A percentile compares a stretch with the other conserved stretches of the same genome.
Evolutionary conservation across 2,329 filamentous ascomycete species (phyloP).

Genomic region (Pseudodiploospora longispora): DNA sequence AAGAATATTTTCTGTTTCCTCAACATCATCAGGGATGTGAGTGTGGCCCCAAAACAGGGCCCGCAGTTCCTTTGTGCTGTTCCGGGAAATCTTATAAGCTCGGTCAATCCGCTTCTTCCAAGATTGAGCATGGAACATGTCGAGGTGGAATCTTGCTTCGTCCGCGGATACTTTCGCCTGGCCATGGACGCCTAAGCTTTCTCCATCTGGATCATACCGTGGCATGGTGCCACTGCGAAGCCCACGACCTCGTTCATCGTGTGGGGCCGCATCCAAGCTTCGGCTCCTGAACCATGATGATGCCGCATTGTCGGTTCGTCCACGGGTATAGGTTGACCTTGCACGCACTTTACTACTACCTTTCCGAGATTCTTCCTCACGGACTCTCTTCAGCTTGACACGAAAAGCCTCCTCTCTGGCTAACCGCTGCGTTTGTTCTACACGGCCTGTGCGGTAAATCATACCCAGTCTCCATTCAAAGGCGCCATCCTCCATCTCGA

Average conservation of each 20-base stretch:
- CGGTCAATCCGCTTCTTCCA: conserved; percentile 90
- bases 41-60: conserved; percentile 75
- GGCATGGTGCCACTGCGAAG: conserved; percentile 37
- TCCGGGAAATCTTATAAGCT: conserved; percentile 59
- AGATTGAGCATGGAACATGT: conserved; percentile 75
- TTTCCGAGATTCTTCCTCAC: conserved; percentile 57
- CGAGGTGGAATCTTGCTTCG: conserved; percentile 67
- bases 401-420: conserved; percentile 86
- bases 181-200: conserved; percentile 56
- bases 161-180: conserved; percentile 64
- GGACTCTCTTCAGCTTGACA: conserved; percentile 77
- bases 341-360: conserved; percentile 46
- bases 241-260: conserved; percentile 21
- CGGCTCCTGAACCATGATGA: conserved; percentile 41
- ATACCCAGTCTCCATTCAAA: conserved; percentile 97
- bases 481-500: conserved; percentile 90
- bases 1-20: conserved; percentile 77
- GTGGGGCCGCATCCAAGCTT: conserved; percentile 40
- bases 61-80: conserved; percentile 71
- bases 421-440: conserved; percentile 84
- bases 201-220: conserved; percentile 74
- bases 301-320: conserved; percentile 20
- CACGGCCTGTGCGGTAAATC: conserved; percentile 82
- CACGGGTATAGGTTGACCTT: conserved; percentile 40
- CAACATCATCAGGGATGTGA: conserved; percentile 69